Percentiles rank a stretch among this genome's conserved stretches.
Evolutionary conservation across 192 early-diverging fungal genomes (phyloP).

Genomic region (Gonapodya prolifera): DNA sequence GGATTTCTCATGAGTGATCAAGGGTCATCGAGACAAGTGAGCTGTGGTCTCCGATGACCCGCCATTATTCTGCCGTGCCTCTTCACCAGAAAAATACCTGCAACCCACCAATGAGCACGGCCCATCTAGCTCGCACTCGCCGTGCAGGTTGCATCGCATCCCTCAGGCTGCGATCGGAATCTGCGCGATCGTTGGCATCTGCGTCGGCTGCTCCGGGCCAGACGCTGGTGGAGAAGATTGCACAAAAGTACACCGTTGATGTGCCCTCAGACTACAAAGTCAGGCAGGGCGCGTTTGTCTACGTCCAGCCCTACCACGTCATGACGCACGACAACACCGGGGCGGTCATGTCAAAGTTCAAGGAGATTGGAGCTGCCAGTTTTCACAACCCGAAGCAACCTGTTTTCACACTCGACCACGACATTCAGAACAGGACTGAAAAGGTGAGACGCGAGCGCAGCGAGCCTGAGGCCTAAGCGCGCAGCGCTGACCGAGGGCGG

Average conservation of each 20-base stretch:
- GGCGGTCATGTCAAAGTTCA: conserved; percentile 84
- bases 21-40: no score
- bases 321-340: conserved; percentile 98
- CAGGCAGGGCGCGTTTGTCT: conserved; percentile 84
- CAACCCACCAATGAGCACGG: no score
- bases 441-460: conserved; percentile 27
- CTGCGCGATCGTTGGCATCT: not conserved
- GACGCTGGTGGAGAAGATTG: conserved; percentile 92
- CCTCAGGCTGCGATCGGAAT: not conserved
- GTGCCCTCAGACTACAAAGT: conserved; percentile 50
- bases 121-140: no score
- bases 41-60: no score
- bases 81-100: no score
- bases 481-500: no score
- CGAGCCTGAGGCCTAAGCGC: not conserved
- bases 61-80: no score
- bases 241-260: conserved; percentile 77
- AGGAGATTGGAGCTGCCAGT: conserved; percentile 74
- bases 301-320: conserved; percentile 79
- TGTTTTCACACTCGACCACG: conserved; percentile 95
- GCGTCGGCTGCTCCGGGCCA: conserved; percentile 27
- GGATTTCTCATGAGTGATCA: no score
- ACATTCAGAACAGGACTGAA: conserved; percentile 92
- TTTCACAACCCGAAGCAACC: conserved; percentile 68
- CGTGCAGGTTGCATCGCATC: no score